These are phyloP conservation scores for Kwoniella bestiolae DNA, from an alignment of 768 basidiomycete species.

Conservation along the genomic window DNA sequence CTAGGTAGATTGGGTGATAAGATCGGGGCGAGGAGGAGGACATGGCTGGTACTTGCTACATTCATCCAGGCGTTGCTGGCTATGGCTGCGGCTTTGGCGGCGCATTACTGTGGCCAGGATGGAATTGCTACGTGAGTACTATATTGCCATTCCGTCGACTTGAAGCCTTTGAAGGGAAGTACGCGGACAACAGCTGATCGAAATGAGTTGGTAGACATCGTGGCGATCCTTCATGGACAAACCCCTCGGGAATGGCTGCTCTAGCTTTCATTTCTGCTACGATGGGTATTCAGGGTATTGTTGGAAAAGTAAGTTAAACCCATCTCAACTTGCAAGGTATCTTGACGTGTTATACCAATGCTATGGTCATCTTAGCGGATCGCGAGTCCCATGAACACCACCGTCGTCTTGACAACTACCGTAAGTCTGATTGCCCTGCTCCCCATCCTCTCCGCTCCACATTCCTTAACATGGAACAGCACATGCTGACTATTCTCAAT, in stretches of 20 bases:
- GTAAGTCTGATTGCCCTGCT: constrained; percentile 29
- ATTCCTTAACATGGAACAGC: too few species aligned
- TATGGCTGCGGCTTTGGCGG: constrained; percentile 70
- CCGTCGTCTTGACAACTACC: constrained; percentile 62
- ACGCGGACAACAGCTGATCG: not conserved
- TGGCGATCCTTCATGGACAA: constrained; percentile 63
- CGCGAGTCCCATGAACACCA: constrained; percentile 45
- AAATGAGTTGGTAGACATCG: constrained; percentile 7
- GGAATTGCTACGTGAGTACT: constrained; percentile 46
- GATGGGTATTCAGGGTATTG: constrained; percentile 73
- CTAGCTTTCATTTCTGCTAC: constrained; percentile 78
- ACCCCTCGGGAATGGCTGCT: constrained; percentile 68
- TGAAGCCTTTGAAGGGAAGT: not conserved
- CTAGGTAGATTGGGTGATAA: constrained; percentile 77
- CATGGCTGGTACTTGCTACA: constrained; percentile 74
- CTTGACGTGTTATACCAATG: too few species aligned
- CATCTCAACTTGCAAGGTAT: too few species aligned
- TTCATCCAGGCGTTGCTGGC: constrained; percentile 76
- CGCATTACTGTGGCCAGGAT: constrained; percentile 70
- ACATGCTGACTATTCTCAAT: not conserved
- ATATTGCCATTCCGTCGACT: too few species aligned
- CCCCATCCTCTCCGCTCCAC: too few species aligned
- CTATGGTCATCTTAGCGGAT: constrained; percentile 60
- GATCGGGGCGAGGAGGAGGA: constrained; percentile 72
- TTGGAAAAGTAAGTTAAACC: constrained; percentile 83